Percentiles rank a stretch among this genome's conserved stretches.
Conservation (phyloP, 2,329 filamentous ascomycete genomes). For the Arthroderma sp. region DNA sequence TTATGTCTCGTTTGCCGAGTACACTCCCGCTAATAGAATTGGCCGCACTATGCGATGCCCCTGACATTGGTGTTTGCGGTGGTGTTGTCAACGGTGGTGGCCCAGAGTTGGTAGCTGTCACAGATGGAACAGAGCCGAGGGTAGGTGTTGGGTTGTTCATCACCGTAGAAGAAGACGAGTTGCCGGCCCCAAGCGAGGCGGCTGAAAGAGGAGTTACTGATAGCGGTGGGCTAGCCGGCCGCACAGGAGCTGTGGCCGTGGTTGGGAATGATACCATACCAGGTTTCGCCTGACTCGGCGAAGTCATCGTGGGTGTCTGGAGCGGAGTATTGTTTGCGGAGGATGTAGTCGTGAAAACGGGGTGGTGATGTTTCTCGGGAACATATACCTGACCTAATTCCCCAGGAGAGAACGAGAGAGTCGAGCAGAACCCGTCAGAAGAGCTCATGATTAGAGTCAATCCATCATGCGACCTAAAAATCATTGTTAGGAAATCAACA, state of each 20-base stretch:
- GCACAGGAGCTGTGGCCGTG: conserved; percentile 45
- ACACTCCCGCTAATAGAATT: conserved; percentile 42
- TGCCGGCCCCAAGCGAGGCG: not conserved
- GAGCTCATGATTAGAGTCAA: conserved; percentile 84
- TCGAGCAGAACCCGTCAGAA: conserved; percentile 93
- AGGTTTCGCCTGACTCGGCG: conserved; percentile 34
- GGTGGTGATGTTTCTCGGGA: conserved; percentile 26
- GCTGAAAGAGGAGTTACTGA: conserved; percentile 43
- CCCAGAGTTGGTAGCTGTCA: conserved; percentile 57
- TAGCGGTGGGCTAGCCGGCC: conserved; percentile 40
- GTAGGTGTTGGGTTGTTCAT: conserved; percentile 69
- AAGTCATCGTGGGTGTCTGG: conserved; percentile 53
- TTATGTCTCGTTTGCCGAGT: conserved; percentile 38
- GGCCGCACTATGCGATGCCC: conserved; percentile 40
- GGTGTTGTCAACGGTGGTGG: conserved; percentile 60
- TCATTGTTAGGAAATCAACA: conserved; percentile 11
- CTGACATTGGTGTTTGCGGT: conserved; percentile 63
- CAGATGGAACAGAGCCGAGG: conserved; percentile 60
- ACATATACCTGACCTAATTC: conserved; percentile 76
- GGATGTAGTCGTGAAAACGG: conserved; percentile 27
- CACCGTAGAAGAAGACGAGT: conserved; percentile 5
- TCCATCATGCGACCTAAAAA: conserved; percentile 57
- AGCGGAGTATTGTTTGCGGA: conserved; percentile 55
- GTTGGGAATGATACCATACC: conserved; percentile 43
- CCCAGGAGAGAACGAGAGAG: conserved; percentile 66